These are phyloP conservation scores for Betula pendula DNA, from an alignment of 306 rosid genomes.

Conservation along the genomic window DNA sequence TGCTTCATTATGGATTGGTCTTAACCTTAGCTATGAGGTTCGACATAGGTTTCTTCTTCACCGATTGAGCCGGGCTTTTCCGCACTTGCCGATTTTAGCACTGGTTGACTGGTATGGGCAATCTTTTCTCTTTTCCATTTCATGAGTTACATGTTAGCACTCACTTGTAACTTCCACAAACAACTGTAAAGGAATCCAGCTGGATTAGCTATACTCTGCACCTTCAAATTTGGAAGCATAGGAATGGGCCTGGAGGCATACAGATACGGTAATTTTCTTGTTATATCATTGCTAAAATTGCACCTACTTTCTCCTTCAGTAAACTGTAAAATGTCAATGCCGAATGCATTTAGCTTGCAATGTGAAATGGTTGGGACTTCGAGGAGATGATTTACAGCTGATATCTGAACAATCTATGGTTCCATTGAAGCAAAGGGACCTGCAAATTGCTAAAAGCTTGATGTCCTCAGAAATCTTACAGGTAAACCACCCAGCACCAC, in stretches of 20 bases:
- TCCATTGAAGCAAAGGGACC: constrained; percentile 70
- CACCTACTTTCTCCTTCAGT: constrained; percentile 6
- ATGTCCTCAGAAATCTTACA: constrained; percentile 68
- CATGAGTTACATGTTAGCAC: neutral
- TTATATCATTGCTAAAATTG: neutral
- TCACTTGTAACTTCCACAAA: neutral
- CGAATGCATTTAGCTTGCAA: constrained; percentile 62
- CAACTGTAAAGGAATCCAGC: constrained; percentile 80
- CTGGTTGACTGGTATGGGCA: constrained; percentile 77
- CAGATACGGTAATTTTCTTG: constrained; percentile 61
- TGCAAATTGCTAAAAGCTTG: constrained; percentile 78
- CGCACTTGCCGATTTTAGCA: constrained; percentile 77
- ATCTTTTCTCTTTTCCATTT: neutral
- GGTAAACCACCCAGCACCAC: constrained; percentile 40
- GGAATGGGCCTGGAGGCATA: constrained; percentile 95
- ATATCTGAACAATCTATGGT: constrained; percentile 60
- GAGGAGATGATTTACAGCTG: constrained; percentile 63
- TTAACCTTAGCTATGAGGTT: constrained; percentile 19
- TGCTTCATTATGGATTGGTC: constrained; percentile 4
- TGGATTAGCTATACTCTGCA: constrained; percentile 85
- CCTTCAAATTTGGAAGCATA: constrained; percentile 83
- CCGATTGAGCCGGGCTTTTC: constrained; percentile 66
- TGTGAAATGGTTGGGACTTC: constrained; percentile 81
- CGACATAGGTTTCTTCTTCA: constrained; percentile 70
- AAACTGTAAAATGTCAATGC: constrained; percentile 2